Conservation (phyloP, 2,329 filamentous ascomycete species). For the Colletotrichum gigasporum region DNA sequence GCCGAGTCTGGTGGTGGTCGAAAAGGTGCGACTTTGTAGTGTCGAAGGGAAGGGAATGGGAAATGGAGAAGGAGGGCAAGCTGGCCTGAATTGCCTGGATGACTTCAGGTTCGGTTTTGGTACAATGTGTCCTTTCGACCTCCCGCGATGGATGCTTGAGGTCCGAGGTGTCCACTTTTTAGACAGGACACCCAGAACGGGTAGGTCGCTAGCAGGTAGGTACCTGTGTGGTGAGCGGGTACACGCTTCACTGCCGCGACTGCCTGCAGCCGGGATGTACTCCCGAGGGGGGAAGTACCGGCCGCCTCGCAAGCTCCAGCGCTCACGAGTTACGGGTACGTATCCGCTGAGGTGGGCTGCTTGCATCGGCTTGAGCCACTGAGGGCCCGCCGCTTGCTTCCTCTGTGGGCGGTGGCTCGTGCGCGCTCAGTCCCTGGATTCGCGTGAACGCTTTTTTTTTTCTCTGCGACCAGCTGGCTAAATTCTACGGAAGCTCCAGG, state of each 20-base stretch:
- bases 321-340: constrained; percentile 21
- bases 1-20: constrained; percentile 1
- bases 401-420: constrained; percentile 15
- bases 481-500: background rate
- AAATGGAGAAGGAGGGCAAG: constrained; percentile 18
- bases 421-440: constrained; percentile 21
- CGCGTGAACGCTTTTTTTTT: constrained; percentile 18
- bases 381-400: constrained; percentile 14
- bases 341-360: constrained; percentile 27
- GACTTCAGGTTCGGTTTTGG: constrained; percentile 23
- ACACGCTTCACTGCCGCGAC: background rate
- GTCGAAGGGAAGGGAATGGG: constrained; percentile 1
- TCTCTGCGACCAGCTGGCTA: background rate
- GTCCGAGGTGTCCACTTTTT: constrained; percentile 30
- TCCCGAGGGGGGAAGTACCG: constrained; percentile 18
- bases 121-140: constrained; percentile 33
- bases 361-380: constrained; percentile 17
- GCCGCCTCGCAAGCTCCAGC: background rate
- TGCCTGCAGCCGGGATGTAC: constrained; percentile 3
- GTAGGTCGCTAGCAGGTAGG: constrained; percentile 28
- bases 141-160: constrained; percentile 29
- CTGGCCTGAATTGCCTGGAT: constrained; percentile 29
- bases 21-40: constrained; percentile 15
- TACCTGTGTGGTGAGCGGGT: background rate
- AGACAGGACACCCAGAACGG: constrained; percentile 28